These are phyloP conservation scores for Metschnikowia aberdeeniae DNA, from an alignment of 805 yeast species.

Conservation along the genomic window DNA sequence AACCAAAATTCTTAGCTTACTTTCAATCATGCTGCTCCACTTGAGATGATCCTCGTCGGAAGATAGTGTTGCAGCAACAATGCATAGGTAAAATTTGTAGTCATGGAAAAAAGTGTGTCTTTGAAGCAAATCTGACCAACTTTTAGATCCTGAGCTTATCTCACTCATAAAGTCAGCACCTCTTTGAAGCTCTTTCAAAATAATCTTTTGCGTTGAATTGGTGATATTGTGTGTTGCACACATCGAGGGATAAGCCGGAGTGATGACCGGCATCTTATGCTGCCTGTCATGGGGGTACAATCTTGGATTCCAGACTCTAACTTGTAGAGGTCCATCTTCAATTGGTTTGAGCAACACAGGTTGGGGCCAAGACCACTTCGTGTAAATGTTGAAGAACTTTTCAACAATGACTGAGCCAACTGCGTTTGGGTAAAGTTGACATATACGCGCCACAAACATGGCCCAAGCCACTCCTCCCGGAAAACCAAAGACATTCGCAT, in stretches of 20 bases:
- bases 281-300: constrained; percentile 83
- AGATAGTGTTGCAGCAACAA: too few relatives aligned
- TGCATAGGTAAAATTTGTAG: constrained; percentile 82
- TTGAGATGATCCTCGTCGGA: too few relatives aligned
- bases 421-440: constrained; percentile 95
- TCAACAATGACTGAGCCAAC: constrained; percentile 88
- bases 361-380: constrained; percentile 98
- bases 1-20: constrained; percentile 76
- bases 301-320: constrained; percentile 94
- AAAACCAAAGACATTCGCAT: constrained; percentile 93
- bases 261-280: constrained; percentile 95
- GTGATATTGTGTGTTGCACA: constrained; percentile 97
- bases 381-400: constrained; percentile 79
- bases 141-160: too few relatives aligned
- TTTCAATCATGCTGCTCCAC: constrained; percentile 92
- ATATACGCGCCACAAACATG: constrained; percentile 95
- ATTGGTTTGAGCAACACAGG: constrained; percentile 90
- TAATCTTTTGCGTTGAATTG: too few relatives aligned
- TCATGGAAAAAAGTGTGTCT: constrained; percentile 79
- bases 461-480: constrained; percentile 99
- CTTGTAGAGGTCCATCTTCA: constrained; percentile 96
- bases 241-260: constrained; percentile 98
- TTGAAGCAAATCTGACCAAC: too few relatives aligned
- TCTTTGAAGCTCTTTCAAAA: too few relatives aligned
- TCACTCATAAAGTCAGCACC: too few relatives aligned